Evolutionary conservation across 805 yeast species (phyloP), one percentile per base, ranked within the genome.

Genomic region (Schwanniomyces vanrijiae): DNA sequence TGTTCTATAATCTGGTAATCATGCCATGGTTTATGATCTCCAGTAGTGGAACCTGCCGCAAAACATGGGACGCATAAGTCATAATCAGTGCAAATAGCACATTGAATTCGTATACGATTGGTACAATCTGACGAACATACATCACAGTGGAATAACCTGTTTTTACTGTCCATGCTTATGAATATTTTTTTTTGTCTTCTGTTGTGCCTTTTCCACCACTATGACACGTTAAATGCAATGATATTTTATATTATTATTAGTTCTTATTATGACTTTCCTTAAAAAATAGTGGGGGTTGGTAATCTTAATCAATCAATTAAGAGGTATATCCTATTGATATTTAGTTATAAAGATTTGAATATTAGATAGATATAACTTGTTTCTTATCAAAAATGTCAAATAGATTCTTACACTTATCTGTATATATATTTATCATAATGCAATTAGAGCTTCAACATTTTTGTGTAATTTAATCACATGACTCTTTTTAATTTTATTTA

Each of bases 11-110:
- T 88, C 59, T 83, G 81, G 64, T 94, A 94, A 60, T 88, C 95
- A 64, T 94, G 99, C 78, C 83, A 88, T 9, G 99, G 98, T 64
- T 90, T 85, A 71, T 94, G 99, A 51, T 81, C 84, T 2, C 90
- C 95, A 3, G 94, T 80, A 19, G 80, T 71, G 13, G 80, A 71
- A 11, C 99, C 99, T 47, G 83, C 80, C 2, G 96, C 85, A 69
- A 94, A 94, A 65, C 99, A 94, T 2, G 96, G 96, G 4, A 95
- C 98, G 74, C 99, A 94, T n/a, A 94, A 72, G 64, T 94, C 99
- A 60, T 92, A 94, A 65, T 92, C 98, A 3, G 82, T 75, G 68
- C 99, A 95, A 28, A 83, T 85, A 0, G 97, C 98, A 74, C 99
- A 94, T 43, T 87, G 77, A 41, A 94, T 84, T 51, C 98, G 78